Percentiles rank a stretch among this genome's conserved stretches.
These are phyloP conservation scores for Lachancea waltii DNA, from an alignment of 805 yeast genomes.

Conservation along the genomic window DNA sequence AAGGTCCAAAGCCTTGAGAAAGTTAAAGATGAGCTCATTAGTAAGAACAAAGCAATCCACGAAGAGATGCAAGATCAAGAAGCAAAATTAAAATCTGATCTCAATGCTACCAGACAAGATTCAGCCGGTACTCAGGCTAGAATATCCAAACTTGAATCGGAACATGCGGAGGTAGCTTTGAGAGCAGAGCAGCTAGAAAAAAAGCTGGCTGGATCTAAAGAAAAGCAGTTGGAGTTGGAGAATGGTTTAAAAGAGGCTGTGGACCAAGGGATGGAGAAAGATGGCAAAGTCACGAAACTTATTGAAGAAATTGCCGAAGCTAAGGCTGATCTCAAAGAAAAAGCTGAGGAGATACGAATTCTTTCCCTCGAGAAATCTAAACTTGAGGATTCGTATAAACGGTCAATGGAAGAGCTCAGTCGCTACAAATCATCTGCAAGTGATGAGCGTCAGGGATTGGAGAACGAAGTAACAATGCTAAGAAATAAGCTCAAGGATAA, in stretches of 20 bases:
- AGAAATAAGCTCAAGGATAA: constrained; percentile 35
- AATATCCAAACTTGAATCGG: background rate
- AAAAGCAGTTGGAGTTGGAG: background rate
- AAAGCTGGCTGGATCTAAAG: background rate
- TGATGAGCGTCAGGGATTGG: constrained; percentile 13
- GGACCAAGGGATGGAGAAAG: no score
- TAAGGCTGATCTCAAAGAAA: background rate
- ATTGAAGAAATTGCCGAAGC: no score
- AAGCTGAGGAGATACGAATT: background rate
- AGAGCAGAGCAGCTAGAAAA: background rate
- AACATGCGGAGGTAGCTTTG: background rate
- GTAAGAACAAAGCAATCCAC: background rate
- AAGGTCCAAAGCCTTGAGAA: no score
- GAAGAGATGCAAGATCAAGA: constrained; percentile 7
- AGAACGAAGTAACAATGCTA: constrained; percentile 27
- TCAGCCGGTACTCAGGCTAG: background rate
- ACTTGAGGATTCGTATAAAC: no score
- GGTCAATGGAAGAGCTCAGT: background rate
- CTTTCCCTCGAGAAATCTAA: background rate
- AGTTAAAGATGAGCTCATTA: background rate
- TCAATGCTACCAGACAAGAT: no score
- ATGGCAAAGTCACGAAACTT: no score
- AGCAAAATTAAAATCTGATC: no score
- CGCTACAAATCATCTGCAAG: background rate
- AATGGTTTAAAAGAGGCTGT: no score